These are phyloP conservation scores for Bipolaris gigantea DNA, from an alignment of 2,329 filamentous ascomycete genomes.

Conservation along the genomic window DNA sequence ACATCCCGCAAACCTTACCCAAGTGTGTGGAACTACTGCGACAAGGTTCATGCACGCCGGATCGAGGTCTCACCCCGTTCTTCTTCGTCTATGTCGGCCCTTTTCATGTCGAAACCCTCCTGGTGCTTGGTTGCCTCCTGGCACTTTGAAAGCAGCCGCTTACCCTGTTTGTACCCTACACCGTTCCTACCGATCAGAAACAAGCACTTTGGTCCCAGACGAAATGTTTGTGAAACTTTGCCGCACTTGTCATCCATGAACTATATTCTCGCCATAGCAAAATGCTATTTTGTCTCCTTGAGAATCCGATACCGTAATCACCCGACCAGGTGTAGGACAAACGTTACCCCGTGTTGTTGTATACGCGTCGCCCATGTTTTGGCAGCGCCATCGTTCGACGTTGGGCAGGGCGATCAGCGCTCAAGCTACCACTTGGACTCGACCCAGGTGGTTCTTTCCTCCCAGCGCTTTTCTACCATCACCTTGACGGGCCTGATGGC, in stretches of 20 bases:
- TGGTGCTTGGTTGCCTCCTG: background rate
- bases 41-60: background rate
- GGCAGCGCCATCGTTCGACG: background rate
- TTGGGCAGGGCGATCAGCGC: background rate
- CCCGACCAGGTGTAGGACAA: background rate
- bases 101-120: slow-evolving; percentile 10
- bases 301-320: background rate
- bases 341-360: background rate
- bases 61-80: slow-evolving; percentile 7
- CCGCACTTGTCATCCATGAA: slow-evolving; percentile 4
- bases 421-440: background rate
- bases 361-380: background rate
- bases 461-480: background rate
- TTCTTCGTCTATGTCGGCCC: slow-evolving; percentile 5
- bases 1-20: slow-evolving; percentile 7
- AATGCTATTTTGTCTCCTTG: background rate
- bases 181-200: slow-evolving; percentile 6
- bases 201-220: background rate
- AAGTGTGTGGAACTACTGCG: slow-evolving; percentile 4
- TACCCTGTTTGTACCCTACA: slow-evolving; percentile 8
- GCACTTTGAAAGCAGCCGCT: slow-evolving; percentile 3
- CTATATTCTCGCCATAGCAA: background rate
- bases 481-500: background rate
- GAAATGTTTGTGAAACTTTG: slow-evolving; percentile 5
- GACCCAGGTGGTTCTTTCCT: background rate